Percentiles rank a stretch among this genome's conserved stretches.
phyloP scores from a whole-genome alignment of 495 filamentous ascomycete genomes.

The Talaromyces borbonicus region DNA sequence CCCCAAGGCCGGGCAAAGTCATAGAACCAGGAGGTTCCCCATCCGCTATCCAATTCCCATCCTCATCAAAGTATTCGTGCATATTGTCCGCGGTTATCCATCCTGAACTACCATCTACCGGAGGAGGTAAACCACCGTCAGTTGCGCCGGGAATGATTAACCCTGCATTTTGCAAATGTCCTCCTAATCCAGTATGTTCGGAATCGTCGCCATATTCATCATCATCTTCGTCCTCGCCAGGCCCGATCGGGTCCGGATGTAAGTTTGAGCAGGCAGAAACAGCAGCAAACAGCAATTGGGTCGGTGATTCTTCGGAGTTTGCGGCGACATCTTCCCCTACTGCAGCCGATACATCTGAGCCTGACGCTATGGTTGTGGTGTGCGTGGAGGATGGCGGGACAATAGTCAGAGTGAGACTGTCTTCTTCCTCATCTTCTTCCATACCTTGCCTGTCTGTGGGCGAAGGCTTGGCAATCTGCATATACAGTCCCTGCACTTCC shows the following conservation, averaged over 20 bases:
- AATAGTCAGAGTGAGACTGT: conserved; percentile 63
- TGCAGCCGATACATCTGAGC: conserved; percentile 6
- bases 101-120: conserved; percentile 73
- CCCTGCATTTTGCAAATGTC: conserved; percentile 18
- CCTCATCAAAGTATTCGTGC: conserved; percentile 61
- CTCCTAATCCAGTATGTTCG: conserved; percentile 5
- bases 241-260: conserved; percentile 65
- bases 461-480: conserved; percentile 60
- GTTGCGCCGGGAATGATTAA: conserved; percentile 18
- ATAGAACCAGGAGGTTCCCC: conserved; percentile 23
- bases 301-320: conserved; percentile 25
- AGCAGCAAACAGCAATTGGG: conserved; percentile 59
- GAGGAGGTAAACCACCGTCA: conserved; percentile 55
- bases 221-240: conserved; percentile 24
- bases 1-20: conserved; percentile 32
- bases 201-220: conserved; percentile 36
- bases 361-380: conserved; percentile 1
- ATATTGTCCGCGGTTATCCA: conserved; percentile 99
- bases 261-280: conserved; percentile 81
- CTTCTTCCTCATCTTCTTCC: conserved; percentile 58
- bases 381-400: conserved; percentile 37
- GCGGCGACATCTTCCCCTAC: conserved; percentile 15
- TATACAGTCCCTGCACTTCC: conserved; percentile 58
- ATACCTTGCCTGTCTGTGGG: conserved; percentile 20
- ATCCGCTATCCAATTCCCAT: conserved; percentile 48